Evolutionary conservation across 108 stramenopile species (phyloP), one percentile per base, ranked within the genome.

Genomic region (Pinguiococcus pyrenoidosus): DNA sequence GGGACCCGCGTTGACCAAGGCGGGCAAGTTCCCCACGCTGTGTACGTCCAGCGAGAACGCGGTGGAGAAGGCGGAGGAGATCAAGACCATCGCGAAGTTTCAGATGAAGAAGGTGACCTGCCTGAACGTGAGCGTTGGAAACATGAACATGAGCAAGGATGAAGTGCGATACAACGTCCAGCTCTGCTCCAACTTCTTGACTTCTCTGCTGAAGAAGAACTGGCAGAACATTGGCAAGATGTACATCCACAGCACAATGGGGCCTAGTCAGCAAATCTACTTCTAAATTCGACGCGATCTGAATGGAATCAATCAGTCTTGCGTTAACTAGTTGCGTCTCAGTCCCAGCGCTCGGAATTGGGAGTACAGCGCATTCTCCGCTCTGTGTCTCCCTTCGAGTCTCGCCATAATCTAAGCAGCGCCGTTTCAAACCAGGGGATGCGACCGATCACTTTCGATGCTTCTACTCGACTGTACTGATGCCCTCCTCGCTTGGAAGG

Each of bases 41-140:
- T 67, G 96, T 46, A 69, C 82, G 29, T 44, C 65, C 56, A 68
- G 75, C 20, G 94, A 96, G 45, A 83, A 92, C 63, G 86, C 96
- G 76, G 82, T 89, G 74, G 87, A 83, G 66, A 99, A 96, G 89
- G 85, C 95, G 42, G 91, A 99, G 54, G 91, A 89, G 73, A 72
- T 91, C 62, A 89, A 90, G 73, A 78, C 87, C 47, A 96, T 92
- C 66, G 92, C 96, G 84, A 99, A 99, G 83, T 99, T 96, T 80
- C 97, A 99, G 83, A 96, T 99, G 97, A 99, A 96, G 90, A 99
- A 99, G 81, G 97, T 93, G 35, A 90, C 95, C 89, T 95, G 92
- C 83, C 73, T 99, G 25, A 91, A 85, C 62, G 90, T 94, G 55
- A 87, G 92, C 54, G 89, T 99, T 46, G 97, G 85, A 58, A 89